Conservation (phyloP, 2,329 filamentous ascomycete species). For the Pseudocercospora eumusae region DNA sequence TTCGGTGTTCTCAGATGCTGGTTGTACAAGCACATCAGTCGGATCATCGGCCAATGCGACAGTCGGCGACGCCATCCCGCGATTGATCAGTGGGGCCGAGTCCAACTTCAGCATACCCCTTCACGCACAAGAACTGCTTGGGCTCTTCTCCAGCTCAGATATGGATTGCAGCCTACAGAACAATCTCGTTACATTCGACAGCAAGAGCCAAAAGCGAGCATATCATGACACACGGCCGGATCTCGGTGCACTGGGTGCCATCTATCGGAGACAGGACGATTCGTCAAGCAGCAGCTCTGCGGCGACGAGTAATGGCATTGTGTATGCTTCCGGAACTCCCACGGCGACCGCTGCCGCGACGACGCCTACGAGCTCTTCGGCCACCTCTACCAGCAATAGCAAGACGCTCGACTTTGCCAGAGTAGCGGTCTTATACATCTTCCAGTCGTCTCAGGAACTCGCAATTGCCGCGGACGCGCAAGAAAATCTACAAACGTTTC, state of each 20-base stretch:
- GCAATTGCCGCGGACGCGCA: constrained; percentile 48
- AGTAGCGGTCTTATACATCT: constrained; percentile 48
- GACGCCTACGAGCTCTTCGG: constrained; percentile 21
- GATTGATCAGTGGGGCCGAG: constrained; percentile 66
- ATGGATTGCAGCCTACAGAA: constrained; percentile 85
- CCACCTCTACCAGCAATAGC: constrained; percentile 29
- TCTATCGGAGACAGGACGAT: constrained; percentile 19
- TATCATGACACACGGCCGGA: constrained; percentile 5
- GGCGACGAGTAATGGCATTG: constrained; percentile 38
- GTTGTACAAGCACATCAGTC: constrained; percentile 57
- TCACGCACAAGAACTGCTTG: constrained; percentile 67
- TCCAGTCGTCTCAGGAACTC: constrained; percentile 46
- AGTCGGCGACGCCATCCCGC: constrained; percentile 75
- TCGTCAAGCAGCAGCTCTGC: constrained; percentile 3
- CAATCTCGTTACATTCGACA: constrained; percentile 80
- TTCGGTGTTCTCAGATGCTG: constrained; percentile 51
- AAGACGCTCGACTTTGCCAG: constrained; percentile 48
- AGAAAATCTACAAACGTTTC: constrained; percentile 43
- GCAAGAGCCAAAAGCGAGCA: constrained; percentile 40
- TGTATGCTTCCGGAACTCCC: constrained; percentile 31
- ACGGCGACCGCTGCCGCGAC: constrained; percentile 22
- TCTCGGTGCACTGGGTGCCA: background rate
- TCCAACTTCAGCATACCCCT: constrained; percentile 76
- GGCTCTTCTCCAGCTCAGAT: constrained; percentile 72
- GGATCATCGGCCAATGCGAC: constrained; percentile 66